Conservation (phyloP, 148 eudicot genomes). For the Cornus suecica region DNA sequence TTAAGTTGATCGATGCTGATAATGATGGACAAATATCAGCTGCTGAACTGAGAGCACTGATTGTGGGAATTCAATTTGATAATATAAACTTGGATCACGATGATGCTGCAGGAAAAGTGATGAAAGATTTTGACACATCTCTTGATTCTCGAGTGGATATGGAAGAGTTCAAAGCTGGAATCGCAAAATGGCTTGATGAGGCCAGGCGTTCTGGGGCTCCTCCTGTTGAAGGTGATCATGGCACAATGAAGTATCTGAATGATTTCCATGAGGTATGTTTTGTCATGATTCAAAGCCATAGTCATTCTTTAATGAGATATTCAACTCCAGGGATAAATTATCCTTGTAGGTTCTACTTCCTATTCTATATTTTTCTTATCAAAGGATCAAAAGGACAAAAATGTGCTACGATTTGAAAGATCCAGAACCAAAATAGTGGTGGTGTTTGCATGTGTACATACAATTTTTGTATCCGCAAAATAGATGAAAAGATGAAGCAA, state of each 20-base stretch:
- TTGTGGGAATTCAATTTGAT: conserved; percentile 64
- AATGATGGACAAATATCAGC: conserved; percentile 37
- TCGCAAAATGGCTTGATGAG: conserved; percentile 51
- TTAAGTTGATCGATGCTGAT: conserved; percentile 51
- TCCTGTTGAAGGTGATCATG: conserved; percentile 14
- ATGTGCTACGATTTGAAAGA: no score
- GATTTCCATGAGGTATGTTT: conserved; percentile 28
- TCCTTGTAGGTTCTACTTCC: no score
- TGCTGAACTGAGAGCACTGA: conserved; percentile 63
- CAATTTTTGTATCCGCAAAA: no score
- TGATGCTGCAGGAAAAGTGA: conserved; percentile 50
- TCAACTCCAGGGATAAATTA: neutral
- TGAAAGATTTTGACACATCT: conserved; percentile 68
- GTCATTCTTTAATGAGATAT: neutral
- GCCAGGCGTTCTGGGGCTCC: conserved; percentile 26
- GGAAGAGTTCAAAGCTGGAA: conserved; percentile 55
- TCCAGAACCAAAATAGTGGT: no score
- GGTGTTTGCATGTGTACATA: no score
- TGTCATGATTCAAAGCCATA: neutral
- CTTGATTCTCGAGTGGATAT: conserved; percentile 35
- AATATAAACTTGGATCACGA: conserved; percentile 46
- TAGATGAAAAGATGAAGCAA: no score
- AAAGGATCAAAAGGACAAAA: neutral
- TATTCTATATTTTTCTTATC: no score
- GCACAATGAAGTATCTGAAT: conserved; percentile 26